Conservation (phyloP, 176 grass and related monocot species). For the Zea luxurians region DNA sequence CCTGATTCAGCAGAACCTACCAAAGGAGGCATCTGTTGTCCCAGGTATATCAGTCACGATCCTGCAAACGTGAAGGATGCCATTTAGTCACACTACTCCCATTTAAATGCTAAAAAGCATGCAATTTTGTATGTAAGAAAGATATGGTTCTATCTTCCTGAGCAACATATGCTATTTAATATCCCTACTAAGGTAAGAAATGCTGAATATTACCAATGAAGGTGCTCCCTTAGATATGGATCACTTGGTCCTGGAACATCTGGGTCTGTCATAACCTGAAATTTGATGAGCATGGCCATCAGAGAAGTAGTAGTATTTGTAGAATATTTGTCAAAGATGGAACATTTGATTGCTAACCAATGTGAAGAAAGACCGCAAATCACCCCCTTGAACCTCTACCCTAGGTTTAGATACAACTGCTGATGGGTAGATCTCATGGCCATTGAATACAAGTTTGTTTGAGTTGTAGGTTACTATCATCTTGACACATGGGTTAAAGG, state of each 20-base stretch:
- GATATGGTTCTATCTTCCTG: not conserved
- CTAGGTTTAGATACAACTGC: constrained; percentile 58
- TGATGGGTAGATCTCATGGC: constrained; percentile 86
- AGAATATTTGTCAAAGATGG: constrained; percentile 20
- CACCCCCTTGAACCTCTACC: constrained; percentile 74
- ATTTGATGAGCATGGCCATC: constrained; percentile 20
- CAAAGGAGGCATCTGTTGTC: constrained; percentile 85
- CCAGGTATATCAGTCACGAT: constrained; percentile 94
- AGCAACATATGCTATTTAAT: not conserved
- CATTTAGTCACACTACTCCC: constrained; percentile 35
- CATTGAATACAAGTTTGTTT: constrained; percentile 81
- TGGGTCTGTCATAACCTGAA: constrained; percentile 95
- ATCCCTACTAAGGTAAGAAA: not conserved
- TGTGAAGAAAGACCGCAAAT: constrained; percentile 86
- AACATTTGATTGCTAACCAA: constrained; percentile 52
- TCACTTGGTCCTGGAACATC: constrained; percentile 97
- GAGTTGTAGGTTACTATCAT: constrained; percentile 85
- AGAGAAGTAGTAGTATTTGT: not conserved
- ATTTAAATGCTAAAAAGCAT: constrained; percentile 6
- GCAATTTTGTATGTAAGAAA: not conserved
- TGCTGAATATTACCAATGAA: constrained; percentile 76
- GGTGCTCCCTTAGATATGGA: constrained; percentile 85
- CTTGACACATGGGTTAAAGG: constrained; percentile 75
- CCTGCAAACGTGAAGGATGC: constrained; percentile 56
- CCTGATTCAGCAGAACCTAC: constrained; percentile 42